phyloP scores from a whole-genome alignment of 257 asterid species.

The Cynanchum wilfordii region DNA sequence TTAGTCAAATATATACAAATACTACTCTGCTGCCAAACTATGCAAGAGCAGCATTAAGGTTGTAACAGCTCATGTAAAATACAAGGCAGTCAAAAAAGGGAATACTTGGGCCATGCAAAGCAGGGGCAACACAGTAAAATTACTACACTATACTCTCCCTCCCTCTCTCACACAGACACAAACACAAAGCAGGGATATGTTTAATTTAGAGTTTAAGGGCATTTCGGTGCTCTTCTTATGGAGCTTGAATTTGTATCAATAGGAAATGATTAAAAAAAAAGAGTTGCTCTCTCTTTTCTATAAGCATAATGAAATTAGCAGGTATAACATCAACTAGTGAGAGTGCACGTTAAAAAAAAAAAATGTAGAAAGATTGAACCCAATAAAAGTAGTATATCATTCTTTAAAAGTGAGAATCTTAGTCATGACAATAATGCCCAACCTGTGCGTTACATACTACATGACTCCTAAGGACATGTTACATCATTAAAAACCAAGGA shows the following conservation, averaged over 20 bases:
- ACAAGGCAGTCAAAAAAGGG: background rate
- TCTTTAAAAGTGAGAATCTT: background rate
- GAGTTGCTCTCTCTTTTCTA: background rate
- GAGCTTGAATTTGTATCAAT: background rate
- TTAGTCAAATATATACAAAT: background rate
- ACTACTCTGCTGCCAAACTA: background rate
- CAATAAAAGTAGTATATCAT: background rate
- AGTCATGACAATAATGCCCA: too few species aligned
- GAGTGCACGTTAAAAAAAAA: background rate
- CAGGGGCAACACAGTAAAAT: conserved; percentile 1
- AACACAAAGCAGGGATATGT: background rate
- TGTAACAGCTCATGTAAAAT: background rate
- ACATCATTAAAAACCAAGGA: too few species aligned
- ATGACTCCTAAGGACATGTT: too few species aligned
- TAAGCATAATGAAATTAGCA: background rate
- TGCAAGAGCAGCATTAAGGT: background rate
- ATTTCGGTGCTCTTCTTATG: background rate
- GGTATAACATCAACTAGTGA: background rate
- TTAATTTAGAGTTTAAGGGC: background rate
- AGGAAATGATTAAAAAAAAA: background rate
- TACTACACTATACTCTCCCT: background rate
- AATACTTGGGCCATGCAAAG: background rate
- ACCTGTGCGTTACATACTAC: too few species aligned
- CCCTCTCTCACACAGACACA: background rate
- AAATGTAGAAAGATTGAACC: background rate